Percentiles rank a stretch among this genome's conserved stretches.
Conservation (phyloP, 208 protist species). For the Acanthamoeba triangularis region DNA sequence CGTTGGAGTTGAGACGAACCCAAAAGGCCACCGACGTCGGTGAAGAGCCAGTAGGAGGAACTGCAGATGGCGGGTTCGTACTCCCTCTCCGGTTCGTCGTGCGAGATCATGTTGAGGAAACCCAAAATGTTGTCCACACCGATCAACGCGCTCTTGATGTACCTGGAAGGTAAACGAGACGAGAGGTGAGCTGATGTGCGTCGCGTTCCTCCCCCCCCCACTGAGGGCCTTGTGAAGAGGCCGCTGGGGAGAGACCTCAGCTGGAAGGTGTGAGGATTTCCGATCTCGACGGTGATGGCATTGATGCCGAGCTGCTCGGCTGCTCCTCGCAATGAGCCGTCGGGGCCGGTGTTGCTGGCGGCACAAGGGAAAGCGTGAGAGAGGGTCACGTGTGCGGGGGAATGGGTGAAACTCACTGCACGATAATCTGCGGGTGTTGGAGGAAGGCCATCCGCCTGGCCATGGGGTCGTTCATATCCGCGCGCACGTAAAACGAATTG, state of each 20-base stretch:
- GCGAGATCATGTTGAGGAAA: conserved; percentile 79
- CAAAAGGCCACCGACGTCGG: conserved; percentile 73
- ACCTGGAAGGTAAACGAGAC: not conserved
- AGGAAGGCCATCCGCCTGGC: conserved; percentile 80
- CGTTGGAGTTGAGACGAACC: not conserved
- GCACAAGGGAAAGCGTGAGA: not conserved
- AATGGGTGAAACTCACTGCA: conserved; percentile 28
- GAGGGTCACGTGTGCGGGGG: not conserved
- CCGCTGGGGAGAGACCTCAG: not conserved
- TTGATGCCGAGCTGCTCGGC: conserved; percentile 73
- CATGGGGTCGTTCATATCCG: conserved; percentile 83
- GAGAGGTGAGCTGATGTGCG: not conserved
- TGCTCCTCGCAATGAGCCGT: conserved; percentile 82
- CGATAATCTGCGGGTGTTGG: conserved; percentile 85
- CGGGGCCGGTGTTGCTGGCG: conserved; percentile 83
- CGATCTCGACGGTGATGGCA: conserved; percentile 86
- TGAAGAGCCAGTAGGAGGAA: conserved; percentile 79
- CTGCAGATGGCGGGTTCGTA: conserved; percentile 76
- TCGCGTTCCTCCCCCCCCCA: not conserved
- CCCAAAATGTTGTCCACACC: conserved; percentile 82
- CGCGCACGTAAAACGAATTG: conserved; percentile 87
- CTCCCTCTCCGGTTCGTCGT: conserved; percentile 37
- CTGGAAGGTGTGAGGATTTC: conserved; percentile 80
- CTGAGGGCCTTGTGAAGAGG: not conserved
- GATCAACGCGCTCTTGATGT: conserved; percentile 76